phyloP scores from a whole-genome alignment of 2,329 filamentous ascomycete genomes.

The Ustulina deusta region DNA sequence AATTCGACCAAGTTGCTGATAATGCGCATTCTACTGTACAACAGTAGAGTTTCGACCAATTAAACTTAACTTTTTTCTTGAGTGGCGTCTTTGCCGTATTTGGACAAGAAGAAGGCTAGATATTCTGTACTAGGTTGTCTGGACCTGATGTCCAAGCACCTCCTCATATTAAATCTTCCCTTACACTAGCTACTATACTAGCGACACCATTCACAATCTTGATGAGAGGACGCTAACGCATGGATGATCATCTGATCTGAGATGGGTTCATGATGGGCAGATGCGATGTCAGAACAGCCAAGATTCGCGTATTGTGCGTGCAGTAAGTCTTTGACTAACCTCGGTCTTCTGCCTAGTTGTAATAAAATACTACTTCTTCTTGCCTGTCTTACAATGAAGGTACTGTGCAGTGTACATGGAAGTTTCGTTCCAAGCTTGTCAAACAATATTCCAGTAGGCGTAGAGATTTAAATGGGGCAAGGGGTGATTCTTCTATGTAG shows the following conservation, averaged over 20 bases:
- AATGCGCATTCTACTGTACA: slow-evolving; percentile 2
- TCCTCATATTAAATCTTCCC: not conserved
- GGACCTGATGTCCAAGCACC: not conserved
- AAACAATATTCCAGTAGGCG: not conserved
- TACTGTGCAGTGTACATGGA: slow-evolving; percentile 1
- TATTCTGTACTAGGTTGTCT: not conserved
- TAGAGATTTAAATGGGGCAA: not conserved
- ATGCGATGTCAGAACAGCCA: slow-evolving; percentile 10
- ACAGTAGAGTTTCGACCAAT: slow-evolving; percentile 12
- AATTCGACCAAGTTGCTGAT: not conserved
- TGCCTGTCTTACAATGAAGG: slow-evolving; percentile 3
- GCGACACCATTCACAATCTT: slow-evolving; percentile 7
- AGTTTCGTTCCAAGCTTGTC: slow-evolving; percentile 15
- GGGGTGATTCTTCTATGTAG: not conserved
- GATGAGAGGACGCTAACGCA: slow-evolving; percentile 22
- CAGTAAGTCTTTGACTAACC: not conserved
- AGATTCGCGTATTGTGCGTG: slow-evolving; percentile 18
- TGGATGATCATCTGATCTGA: slow-evolving; percentile 34
- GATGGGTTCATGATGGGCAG: slow-evolving; percentile 21
- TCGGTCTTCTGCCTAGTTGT: not conserved
- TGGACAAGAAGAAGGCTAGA: not conserved
- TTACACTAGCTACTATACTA: not conserved
- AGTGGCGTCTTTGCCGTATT: not conserved
- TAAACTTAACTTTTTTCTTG: not conserved
- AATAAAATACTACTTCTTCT: not conserved